phyloP scores from a whole-genome alignment of 2,329 filamentous ascomycete genomes.

The Bertia moriformis region DNA sequence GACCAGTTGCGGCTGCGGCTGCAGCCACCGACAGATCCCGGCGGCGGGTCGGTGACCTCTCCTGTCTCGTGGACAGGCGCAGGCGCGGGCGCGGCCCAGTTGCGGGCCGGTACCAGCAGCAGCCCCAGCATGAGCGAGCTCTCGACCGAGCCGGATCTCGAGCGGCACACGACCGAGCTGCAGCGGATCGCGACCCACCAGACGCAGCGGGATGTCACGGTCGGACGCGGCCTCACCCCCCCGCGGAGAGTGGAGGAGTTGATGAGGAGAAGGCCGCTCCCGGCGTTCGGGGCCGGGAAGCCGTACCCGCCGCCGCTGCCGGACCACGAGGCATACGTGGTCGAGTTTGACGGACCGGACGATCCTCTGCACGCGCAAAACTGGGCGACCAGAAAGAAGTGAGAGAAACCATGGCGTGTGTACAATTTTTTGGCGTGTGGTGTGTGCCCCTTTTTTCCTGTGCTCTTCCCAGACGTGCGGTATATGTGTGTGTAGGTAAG shows the following conservation, averaged over 20 bases:
- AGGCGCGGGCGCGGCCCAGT: too few species aligned
- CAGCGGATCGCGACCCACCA: conserved; percentile 57
- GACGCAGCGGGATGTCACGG: conserved; percentile 58
- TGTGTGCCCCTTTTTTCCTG: too few species aligned
- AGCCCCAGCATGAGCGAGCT: conserved; percentile 38
- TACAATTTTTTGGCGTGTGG: too few species aligned
- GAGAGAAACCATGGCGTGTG: too few species aligned
- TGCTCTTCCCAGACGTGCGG: too few species aligned
- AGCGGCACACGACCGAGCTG: conserved; percentile 54
- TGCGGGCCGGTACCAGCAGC: too few species aligned
- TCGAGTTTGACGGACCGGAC: conserved; percentile 70
- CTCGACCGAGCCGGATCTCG: conserved; percentile 50
- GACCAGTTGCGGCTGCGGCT: too few species aligned
- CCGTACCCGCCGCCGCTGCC: conserved; percentile 57
- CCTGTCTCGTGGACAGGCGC: too few species aligned
- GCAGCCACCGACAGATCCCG: too few species aligned
- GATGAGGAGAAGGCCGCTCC: conserved; percentile 43
- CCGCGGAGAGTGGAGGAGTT: conserved; percentile 27
- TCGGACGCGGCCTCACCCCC: conserved; percentile 30
- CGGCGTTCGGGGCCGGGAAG: conserved; percentile 61
- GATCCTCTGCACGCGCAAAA: conserved; percentile 81
- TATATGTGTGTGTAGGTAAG: too few species aligned
- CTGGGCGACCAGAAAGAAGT: conserved; percentile 70
- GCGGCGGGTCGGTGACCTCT: too few species aligned
- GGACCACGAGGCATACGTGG: conserved; percentile 62